Percentiles rank a stretch among this genome's conserved stretches.
These are phyloP conservation scores for Fusarium albidum DNA, from an alignment of 2,329 filamentous ascomycete species.

Conservation along the genomic window DNA sequence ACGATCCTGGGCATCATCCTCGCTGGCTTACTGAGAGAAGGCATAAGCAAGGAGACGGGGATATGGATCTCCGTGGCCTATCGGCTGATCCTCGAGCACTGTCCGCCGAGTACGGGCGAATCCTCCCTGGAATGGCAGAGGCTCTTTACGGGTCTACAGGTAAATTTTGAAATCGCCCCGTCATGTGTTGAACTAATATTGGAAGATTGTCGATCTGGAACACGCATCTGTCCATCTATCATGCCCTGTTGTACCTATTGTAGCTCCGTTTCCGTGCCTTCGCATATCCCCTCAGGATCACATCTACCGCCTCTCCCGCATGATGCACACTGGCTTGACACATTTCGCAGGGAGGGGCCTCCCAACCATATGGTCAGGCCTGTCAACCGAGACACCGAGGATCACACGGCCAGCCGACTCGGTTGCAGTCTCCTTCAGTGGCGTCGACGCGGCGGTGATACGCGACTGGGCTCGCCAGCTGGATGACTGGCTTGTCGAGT, in stretches of 20 bases:
- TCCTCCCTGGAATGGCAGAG: slow-evolving; percentile 50
- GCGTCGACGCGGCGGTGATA: slow-evolving; percentile 51
- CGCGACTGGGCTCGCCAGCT: slow-evolving; percentile 52
- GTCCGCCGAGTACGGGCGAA: slow-evolving; percentile 49
- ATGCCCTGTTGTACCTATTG: slow-evolving; percentile 51
- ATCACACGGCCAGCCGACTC: slow-evolving; percentile 23
- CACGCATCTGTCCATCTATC: slow-evolving; percentile 53
- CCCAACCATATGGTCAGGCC: slow-evolving; percentile 54
- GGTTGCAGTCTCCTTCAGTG: slow-evolving; percentile 44
- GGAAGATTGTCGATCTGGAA: slow-evolving; percentile 51
- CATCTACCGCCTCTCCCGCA: slow-evolving; percentile 51
- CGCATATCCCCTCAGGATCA: slow-evolving; percentile 50
- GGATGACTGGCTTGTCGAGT: slow-evolving; percentile 53
- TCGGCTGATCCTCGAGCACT: slow-evolving; percentile 51
- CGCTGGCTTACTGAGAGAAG: slow-evolving; percentile 51
- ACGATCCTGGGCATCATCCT: slow-evolving; percentile 52
- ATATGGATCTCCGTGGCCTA: slow-evolving; percentile 55
- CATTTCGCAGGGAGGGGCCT: slow-evolving; percentile 52
- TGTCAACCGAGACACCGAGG: slow-evolving; percentile 33
- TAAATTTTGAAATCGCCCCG: too few relatives aligned
- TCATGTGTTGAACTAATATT: too few relatives aligned
- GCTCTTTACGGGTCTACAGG: slow-evolving; percentile 46
- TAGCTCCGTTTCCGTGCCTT: slow-evolving; percentile 48
- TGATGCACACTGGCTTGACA: slow-evolving; percentile 54
- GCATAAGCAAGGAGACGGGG: slow-evolving; percentile 51